These are phyloP conservation scores for Phylloporus sp. DNA, from an alignment of 1,284 basidiomycete species.

Conservation along the genomic window DNA sequence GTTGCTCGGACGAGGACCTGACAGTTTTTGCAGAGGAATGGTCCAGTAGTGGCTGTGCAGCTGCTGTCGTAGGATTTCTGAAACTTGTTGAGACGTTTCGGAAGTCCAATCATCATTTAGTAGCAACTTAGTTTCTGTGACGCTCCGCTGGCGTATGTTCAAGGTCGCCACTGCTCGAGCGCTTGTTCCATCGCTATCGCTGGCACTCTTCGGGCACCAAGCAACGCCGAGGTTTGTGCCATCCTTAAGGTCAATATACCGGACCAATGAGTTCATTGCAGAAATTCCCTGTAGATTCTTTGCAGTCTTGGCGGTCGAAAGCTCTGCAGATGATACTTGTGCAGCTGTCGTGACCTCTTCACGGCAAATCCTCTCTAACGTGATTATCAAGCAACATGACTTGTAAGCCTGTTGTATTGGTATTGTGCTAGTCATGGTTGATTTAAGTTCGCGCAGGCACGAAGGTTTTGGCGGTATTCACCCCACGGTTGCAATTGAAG, in stretches of 20 bases:
- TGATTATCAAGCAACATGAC: constrained; percentile 13
- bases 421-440: not conserved
- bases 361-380: constrained; percentile 11
- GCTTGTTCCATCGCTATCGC: not conserved
- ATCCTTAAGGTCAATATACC: not conserved
- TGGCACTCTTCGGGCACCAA: too few relatives aligned
- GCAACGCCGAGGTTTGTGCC: not conserved
- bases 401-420: not conserved
- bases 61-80: too few relatives aligned
- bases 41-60: constrained; percentile 3
- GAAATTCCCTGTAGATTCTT: constrained; percentile 1
- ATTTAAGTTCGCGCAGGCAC: constrained; percentile 47
- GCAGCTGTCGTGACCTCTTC: constrained; percentile 13
- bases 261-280: not conserved
- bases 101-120: too few relatives aligned
- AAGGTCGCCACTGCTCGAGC: not conserved
- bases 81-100: too few relatives aligned
- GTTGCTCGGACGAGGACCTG: too few relatives aligned
- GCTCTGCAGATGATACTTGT: constrained; percentile 15
- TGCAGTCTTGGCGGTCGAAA: constrained; percentile 13
- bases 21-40: not conserved
- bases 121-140: too few relatives aligned
- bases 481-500: constrained; percentile 74
- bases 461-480: constrained; percentile 82
- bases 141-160: too few relatives aligned